Evolutionary conservation across 202 grass and related monocot species (phyloP), one percentile per base, ranked within the genome.

Genomic region (Schoenoplectus tabernaemontani): DNA sequence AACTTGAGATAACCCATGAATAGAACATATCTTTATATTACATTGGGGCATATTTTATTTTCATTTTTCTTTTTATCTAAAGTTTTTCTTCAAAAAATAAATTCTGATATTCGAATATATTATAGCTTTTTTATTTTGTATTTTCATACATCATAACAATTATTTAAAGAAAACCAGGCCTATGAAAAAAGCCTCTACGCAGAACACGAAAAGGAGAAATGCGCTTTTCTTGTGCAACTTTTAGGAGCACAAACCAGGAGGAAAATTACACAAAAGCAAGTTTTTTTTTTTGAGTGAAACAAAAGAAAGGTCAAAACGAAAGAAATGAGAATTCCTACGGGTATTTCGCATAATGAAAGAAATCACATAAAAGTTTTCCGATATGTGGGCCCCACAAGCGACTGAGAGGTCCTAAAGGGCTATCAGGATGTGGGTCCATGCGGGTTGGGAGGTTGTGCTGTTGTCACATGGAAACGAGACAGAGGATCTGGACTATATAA

Each of bases 291-390:
- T n/a, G n/a, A n/a, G n/a, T n/a, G n/a, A n/a, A n/a, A n/a, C n/a
- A 67, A 61, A 74, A 59, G 64, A 46, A 79, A 81, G 83, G 87
- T 90, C 81, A 90, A 80, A 84, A 33, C 16, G 38, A 92, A 89
- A 81, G 23, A 38, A 68, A 66, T 54, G 69, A 54, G 76, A 88
- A 86, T n/a, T n/a, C n/a, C n/a, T n/a, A n/a, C n/a, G n/a, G n/a
- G n/a, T n/a, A n/a, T n/a, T n/a, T n/a, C n/a, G n/a, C n/a, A n/a
- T n/a, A n/a, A n/a, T n/a, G n/a, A n/a, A 38, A 60, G 59, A 23
- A 77, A 48, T 48, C 44, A 48, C 10, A 48, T 11, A 48, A 4
- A 12, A 48, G 13, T 48, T 48, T 32, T 73, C 41, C 1, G 44
- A 73, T 36, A 42, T 0, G 36, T 67, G 17, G 17, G n/a, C 17